Percentiles rank a stretch among this genome's conserved stretches.
phyloP scores from a whole-genome alignment of 768 basidiomycete species.

The Suillus subaureus region DNA sequence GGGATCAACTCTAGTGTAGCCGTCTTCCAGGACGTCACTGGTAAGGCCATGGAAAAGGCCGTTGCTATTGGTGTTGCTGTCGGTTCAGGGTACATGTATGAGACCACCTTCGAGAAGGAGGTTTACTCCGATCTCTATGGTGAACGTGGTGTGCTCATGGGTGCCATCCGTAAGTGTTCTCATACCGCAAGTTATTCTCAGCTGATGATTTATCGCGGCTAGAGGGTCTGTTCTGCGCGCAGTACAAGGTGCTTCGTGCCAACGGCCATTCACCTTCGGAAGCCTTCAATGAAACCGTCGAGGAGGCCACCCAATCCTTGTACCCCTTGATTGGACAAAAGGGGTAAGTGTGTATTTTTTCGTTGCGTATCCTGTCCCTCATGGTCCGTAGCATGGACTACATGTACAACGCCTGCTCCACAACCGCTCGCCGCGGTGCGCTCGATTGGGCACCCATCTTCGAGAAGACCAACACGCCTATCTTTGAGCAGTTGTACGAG shows the following conservation, averaged over 20 bases:
- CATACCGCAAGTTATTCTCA: conserved; percentile 2
- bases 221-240: conserved; percentile 99
- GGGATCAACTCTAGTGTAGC: conserved; percentile 96
- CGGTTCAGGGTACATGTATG: conserved; percentile 97
- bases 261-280: conserved; percentile 98
- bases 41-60: conserved; percentile 97
- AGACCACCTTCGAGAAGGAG: conserved; percentile 99
- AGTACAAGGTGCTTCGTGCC: conserved; percentile 96
- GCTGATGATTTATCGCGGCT: conserved; percentile 8
- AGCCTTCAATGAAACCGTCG: conserved; percentile 99
- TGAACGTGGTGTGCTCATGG: conserved; percentile 99
- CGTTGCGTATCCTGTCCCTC: neutral
- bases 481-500: conserved; percentile 95
- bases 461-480: conserved; percentile 90
- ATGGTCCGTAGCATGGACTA: conserved; percentile 81
- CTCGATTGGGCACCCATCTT: conserved; percentile 99
- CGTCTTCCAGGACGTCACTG: conserved; percentile 97
- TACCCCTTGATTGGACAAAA: conserved; percentile 96
- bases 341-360: conserved; percentile 54
- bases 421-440: conserved; percentile 97
- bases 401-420: conserved; percentile 99
- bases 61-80: conserved; percentile 91
- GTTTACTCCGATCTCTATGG: conserved; percentile 99
- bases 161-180: conserved; percentile 77
- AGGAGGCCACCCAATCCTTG: conserved; percentile 99